A percentile compares a stretch with the other conserved stretches of the same genome.
phyloP scores from a whole-genome alignment of 2,329 filamentous ascomycete genomes.

The Beauveria sp. region DNA sequence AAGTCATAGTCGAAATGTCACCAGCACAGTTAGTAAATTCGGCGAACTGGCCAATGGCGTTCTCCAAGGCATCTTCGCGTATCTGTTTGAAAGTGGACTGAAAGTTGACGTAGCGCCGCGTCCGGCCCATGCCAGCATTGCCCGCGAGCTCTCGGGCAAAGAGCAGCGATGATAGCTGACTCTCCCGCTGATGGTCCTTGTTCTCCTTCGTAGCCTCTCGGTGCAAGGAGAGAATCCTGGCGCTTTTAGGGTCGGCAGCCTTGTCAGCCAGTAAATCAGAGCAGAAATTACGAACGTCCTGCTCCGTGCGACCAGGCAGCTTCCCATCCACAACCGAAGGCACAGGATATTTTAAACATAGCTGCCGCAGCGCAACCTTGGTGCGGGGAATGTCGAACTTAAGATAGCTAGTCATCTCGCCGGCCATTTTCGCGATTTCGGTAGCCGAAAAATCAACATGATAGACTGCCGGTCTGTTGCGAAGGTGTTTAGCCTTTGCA shows the following conservation, averaged over 20 bases:
- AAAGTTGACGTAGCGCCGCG: constrained; percentile 36
- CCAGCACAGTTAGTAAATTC: constrained; percentile 56
- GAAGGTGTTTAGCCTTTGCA: not conserved
- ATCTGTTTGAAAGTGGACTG: constrained; percentile 35
- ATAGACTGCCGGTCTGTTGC: constrained; percentile 18
- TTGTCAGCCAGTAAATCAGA: constrained; percentile 22
- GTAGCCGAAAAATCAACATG: constrained; percentile 39
- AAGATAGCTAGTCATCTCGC: constrained; percentile 16
- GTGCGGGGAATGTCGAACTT: constrained; percentile 2
- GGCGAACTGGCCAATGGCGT: constrained; percentile 39
- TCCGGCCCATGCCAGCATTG: constrained; percentile 33
- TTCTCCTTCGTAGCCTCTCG: constrained; percentile 2
- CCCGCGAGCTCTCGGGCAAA: constrained; percentile 43
- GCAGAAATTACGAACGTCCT: constrained; percentile 25
- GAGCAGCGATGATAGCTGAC: constrained; percentile 32
- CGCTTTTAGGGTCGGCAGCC: constrained; percentile 10
- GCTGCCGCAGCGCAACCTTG: constrained; percentile 15
- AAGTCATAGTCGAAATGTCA: constrained; percentile 50
- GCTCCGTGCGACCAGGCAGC: constrained; percentile 18
- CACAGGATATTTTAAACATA: constrained; percentile 18
- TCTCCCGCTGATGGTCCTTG: constrained; percentile 2
- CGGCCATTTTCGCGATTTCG: constrained; percentile 26
- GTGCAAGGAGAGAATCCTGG: constrained; percentile 21
- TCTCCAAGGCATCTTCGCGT: constrained; percentile 49
- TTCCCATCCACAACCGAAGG: constrained; percentile 16